Evolutionary conservation across 164 flowering plant species (phyloP).

Genomic region (Aristolochia californica): DNA sequence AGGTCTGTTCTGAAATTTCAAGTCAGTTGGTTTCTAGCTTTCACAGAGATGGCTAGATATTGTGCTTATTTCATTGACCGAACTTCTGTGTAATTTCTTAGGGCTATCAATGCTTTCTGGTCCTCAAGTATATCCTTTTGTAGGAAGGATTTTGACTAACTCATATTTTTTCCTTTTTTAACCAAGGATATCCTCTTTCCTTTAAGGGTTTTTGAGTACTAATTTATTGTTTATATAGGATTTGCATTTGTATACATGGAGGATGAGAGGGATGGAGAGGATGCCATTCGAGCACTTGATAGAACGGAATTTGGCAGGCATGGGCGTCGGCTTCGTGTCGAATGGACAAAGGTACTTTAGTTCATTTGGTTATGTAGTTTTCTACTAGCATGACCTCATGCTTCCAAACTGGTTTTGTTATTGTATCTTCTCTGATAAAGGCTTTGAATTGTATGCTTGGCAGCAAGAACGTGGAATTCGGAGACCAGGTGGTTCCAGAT

Average conservation of each 20-base stretch:
- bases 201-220: not conserved
- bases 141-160: not conserved
- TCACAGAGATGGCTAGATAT: conserved; percentile 25
- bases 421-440: not conserved
- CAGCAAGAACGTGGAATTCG: conserved; percentile 87
- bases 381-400: not conserved
- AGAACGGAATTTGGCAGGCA: conserved; percentile 77
- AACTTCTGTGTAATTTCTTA: too few species aligned
- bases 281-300: conserved; percentile 85
- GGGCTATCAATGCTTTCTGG: too few species aligned
- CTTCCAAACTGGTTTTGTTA: too few species aligned
- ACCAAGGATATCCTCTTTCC: not conserved
- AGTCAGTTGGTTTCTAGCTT: conserved; percentile 51
- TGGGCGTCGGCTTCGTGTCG: conserved; percentile 92
- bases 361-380: not conserved
- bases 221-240: conserved; percentile 29
- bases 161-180: too few species aligned
- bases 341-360: conserved; percentile 81
- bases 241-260: conserved; percentile 98
- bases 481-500: conserved; percentile 47
- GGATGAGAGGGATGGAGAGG: conserved; percentile 96
- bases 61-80: too few species aligned
- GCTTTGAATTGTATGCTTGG: conserved; percentile 7
- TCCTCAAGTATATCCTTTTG: not conserved
- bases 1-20: conserved; percentile 83